These are phyloP conservation scores for Euphorbia pulcherrima DNA, from an alignment of 345 rosid genomes.

Conservation along the genomic window DNA sequence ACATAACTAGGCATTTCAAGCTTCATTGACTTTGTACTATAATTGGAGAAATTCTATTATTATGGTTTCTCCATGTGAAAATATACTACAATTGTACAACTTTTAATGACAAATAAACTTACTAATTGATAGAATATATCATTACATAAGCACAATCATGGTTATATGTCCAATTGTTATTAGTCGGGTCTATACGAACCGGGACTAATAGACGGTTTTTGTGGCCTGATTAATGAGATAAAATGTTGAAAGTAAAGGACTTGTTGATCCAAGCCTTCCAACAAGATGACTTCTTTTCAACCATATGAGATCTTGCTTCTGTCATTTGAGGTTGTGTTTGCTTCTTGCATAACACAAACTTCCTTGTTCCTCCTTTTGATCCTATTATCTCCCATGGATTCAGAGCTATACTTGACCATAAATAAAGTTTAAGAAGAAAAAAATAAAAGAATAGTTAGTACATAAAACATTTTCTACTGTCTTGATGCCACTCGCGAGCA, in stretches of 20 bases:
- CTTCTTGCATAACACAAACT: conserved; percentile 25
- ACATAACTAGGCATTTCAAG: too few relatives aligned
- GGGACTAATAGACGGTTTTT: too few relatives aligned
- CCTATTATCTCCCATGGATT: conserved; percentile 24
- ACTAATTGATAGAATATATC: too few relatives aligned
- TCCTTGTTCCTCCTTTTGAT: conserved; percentile 10
- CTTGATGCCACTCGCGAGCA: not conserved
- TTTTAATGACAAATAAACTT: too few relatives aligned
- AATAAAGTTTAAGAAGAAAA: not conserved
- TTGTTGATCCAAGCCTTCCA: conserved; percentile 26
- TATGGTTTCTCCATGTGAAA: too few relatives aligned
- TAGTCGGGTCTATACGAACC: too few relatives aligned
- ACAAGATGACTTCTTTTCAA: conserved; percentile 1
- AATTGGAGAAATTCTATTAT: too few relatives aligned
- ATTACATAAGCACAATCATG: too few relatives aligned
- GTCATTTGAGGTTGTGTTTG: conserved; percentile 17
- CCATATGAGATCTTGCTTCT: conserved; percentile 5
- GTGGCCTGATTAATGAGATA: conserved; percentile 8
- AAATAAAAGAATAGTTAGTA: not conserved
- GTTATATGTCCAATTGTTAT: too few relatives aligned
- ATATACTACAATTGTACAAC: too few relatives aligned
- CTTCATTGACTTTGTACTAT: too few relatives aligned
- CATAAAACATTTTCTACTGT: not conserved
- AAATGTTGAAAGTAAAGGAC: conserved; percentile 12
- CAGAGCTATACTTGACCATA: conserved; percentile 7